phyloP scores from a whole-genome alignment of 1,284 basidiomycete genomes.

The Naganishia cerealis region DNA sequence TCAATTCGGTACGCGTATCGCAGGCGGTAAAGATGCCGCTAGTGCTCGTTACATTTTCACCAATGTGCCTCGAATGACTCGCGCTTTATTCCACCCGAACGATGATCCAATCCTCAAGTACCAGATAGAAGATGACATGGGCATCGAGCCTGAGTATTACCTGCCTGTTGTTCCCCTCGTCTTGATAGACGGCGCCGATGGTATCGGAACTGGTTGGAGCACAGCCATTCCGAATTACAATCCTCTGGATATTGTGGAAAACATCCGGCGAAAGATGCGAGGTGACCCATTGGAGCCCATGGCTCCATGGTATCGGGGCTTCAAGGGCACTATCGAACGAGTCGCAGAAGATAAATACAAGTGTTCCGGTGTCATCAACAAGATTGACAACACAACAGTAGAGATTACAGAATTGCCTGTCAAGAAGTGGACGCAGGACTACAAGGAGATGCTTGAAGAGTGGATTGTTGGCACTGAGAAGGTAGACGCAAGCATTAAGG shows the following conservation, averaged over 20 bases:
- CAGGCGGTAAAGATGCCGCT: constrained; percentile 91
- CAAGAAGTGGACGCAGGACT: constrained; percentile 89
- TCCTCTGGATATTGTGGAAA: constrained; percentile 83
- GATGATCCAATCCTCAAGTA: constrained; percentile 84
- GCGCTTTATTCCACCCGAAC: constrained; percentile 74
- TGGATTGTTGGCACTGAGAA: constrained; percentile 63
- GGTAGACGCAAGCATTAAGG: constrained; percentile 61
- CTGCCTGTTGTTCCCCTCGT: constrained; percentile 86
- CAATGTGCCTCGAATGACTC: constrained; percentile 72
- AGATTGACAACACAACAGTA: constrained; percentile 81
- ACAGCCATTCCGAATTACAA: constrained; percentile 92
- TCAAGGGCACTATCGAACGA: constrained; percentile 78
- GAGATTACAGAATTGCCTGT: constrained; percentile 96
- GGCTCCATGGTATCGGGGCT: constrained; percentile 97
- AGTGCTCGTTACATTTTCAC: constrained; percentile 97
- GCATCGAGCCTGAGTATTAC: constrained; percentile 94
- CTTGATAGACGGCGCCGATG: constrained; percentile 91
- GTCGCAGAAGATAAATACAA: constrained; percentile 83
- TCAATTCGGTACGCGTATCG: constrained; percentile 87
- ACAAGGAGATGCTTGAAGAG: constrained; percentile 85
- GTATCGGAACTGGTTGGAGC: constrained; percentile 99
- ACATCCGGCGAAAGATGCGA: constrained; percentile 81
- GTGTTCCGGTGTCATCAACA: constrained; percentile 70
- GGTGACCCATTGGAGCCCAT: constrained; percentile 82
- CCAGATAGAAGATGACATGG: constrained; percentile 81